Evolutionary conservation across 176 grass and related monocot genomes (phyloP), one percentile per base, ranked within the genome.

Genomic region (Zea luxurians): DNA sequence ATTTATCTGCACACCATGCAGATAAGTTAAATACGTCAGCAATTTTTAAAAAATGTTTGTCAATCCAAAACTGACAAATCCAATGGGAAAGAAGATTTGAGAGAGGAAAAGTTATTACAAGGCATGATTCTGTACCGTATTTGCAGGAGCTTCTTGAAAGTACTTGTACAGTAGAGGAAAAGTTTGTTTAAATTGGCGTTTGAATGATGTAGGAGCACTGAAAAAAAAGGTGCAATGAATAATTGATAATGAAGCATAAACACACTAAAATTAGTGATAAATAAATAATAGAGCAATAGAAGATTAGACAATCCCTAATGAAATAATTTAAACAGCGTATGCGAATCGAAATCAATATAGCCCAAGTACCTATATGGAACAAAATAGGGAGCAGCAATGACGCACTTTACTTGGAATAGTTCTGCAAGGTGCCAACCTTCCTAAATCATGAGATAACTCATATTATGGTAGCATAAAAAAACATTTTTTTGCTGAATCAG

Each of bases 351-450:
- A 41, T 12, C 50, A 13, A 68, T 15, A 74, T 18, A 83, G 45
- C 38, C 75, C 69, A 68, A 68, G 21, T 91, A 97, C 91, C 94
- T 97, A 71, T 97, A 97, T 40, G 94, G 91, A 86, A 97, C 80
- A 61, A 97, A 72, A 86, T 97, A 97, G 43, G 94, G 82, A 84
- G 91, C 85, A 88, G 89, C 85, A 86, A 92, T 45, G 73, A 97
- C 68, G 77, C 91, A 93, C 68, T 77, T 85, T 80, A 97, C 82
- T 78, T 93, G 94, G 52, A 93, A 93, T 54, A 91, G 21, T 61
- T 97, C 94, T 61, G 94, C 89, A 86, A 97, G 91, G 82, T 97
- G 91, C 91, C 94, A 97, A 15, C 94, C 94, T 88, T 97, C 94
- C 94, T 97, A 85, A 71, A 82, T 72, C 74, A 85, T 68, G 44